A percentile compares a stretch with the other conserved stretches of the same genome.
phyloP scores from a whole-genome alignment of 2,329 filamentous ascomycete genomes.

The Ophiostoma australiae region DNA sequence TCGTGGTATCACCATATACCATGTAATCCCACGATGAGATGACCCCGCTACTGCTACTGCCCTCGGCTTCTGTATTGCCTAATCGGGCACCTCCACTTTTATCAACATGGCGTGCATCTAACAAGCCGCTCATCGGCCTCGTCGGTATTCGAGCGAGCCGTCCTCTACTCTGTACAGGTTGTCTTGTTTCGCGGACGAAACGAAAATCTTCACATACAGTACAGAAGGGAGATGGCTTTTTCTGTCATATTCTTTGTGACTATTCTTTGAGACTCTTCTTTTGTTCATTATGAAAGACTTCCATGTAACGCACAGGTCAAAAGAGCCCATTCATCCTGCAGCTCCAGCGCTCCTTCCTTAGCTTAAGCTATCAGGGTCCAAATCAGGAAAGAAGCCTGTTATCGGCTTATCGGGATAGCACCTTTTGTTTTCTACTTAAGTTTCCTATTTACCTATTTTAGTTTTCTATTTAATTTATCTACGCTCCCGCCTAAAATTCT shows the following conservation, averaged over 20 bases:
- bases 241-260: too few relatives aligned
- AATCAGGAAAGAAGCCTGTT: not conserved
- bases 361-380: conserved; percentile 10
- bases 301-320: too few relatives aligned
- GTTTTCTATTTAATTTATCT: not conserved
- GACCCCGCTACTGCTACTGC: not conserved
- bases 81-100: not conserved
- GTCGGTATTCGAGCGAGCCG: not conserved
- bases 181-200: not conserved
- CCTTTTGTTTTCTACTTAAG: too few relatives aligned
- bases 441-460: not conserved
- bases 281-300: not conserved
- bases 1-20: not conserved
- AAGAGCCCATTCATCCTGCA: not conserved
- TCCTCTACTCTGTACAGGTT: not conserved
- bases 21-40: not conserved
- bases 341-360: not conserved
- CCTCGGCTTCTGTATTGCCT: not conserved
- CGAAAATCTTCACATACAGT: too few relatives aligned
- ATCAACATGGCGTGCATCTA: not conserved
- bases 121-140: not conserved
- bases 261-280: not conserved
- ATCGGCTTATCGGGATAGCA: not conserved
- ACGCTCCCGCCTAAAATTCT: not conserved
- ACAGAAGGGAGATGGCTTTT: too few relatives aligned